A percentile compares a stretch with the other conserved stretches of the same genome.
Evolutionary conservation across 306 rosid genomes (phyloP).

Genomic region (Glycine latifolia): DNA sequence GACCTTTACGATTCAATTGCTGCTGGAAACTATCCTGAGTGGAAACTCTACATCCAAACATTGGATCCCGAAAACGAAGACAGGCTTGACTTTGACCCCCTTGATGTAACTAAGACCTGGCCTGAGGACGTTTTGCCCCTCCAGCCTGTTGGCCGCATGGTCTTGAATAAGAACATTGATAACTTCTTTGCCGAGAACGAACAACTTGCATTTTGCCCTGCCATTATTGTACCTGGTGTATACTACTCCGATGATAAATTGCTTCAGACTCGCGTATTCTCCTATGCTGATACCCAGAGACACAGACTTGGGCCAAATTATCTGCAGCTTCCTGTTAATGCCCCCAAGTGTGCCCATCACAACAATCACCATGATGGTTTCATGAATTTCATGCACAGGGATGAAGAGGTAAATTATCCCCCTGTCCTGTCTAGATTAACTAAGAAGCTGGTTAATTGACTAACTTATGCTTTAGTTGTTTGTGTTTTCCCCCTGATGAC

Average conservation of each 20-base stretch:
- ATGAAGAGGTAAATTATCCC: constrained; percentile 66
- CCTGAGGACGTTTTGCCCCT: constrained; percentile 86
- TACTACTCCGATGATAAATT: constrained; percentile 80
- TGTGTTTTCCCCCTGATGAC: neutral
- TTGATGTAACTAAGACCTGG: constrained; percentile 91
- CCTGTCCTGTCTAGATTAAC: neutral
- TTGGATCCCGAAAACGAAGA: constrained; percentile 84
- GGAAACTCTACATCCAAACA: constrained; percentile 84
- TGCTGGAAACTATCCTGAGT: constrained; percentile 89
- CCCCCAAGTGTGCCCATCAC: constrained; percentile 85
- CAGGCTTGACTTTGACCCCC: constrained; percentile 79
- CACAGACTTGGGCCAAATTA: constrained; percentile 96
- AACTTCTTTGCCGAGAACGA: constrained; percentile 92
- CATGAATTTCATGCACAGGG: constrained; percentile 92
- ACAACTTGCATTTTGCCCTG: constrained; percentile 84
- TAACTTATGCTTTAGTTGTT: too few species aligned
- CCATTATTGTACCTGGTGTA: constrained; percentile 76
- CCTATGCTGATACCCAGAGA: constrained; percentile 83
- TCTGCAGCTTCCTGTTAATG: constrained; percentile 84
- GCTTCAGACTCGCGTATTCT: constrained; percentile 79
- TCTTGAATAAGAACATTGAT: constrained; percentile 80
- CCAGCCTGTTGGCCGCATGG: constrained; percentile 93
- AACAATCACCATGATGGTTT: constrained; percentile 87
- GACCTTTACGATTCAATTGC: constrained; percentile 86
- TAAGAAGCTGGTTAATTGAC: neutral